Percentiles rank a stretch among this genome's conserved stretches.
Evolutionary conservation across 345 rosid species (phyloP).

Genomic region (Heritiera fomes): DNA sequence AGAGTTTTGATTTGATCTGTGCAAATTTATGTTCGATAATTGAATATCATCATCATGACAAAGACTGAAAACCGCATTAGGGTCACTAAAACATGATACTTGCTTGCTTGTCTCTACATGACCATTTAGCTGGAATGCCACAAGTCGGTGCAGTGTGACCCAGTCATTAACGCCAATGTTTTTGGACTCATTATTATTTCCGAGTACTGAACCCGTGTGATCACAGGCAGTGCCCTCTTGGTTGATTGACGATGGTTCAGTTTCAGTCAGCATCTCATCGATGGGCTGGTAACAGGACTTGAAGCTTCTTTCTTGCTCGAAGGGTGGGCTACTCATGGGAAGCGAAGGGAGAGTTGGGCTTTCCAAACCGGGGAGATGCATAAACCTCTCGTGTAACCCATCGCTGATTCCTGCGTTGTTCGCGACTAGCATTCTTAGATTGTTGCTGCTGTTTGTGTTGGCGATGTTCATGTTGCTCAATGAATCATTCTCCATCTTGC

Average conservation of each 20-base stretch:
- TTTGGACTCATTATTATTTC: constrained; percentile 2
- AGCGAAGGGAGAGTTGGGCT: constrained; percentile 47
- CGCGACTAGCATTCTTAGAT: constrained; percentile 29
- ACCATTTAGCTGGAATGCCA: constrained; percentile 97
- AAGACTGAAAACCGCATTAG: constrained; percentile 40
- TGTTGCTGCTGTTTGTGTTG: constrained; percentile 20
- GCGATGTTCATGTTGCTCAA: constrained; percentile 16
- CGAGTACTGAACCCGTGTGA: constrained; percentile 18
- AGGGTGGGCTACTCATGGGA: constrained; percentile 26
- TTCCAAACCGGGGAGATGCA: constrained; percentile 76
- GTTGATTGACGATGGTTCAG: constrained; percentile 30
- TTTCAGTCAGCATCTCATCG: constrained; percentile 43
- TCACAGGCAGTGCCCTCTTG: constrained; percentile 24
- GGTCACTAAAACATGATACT: constrained; percentile 44
- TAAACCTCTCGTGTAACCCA: constrained; percentile 46
- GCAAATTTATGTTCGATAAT: constrained; percentile 42
- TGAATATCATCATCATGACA: constrained; percentile 40
- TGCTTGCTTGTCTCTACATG: constrained; percentile 47
- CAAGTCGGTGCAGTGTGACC: constrained; percentile 80
- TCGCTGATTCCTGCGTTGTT: constrained; percentile 26
- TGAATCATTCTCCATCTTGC: constrained; percentile 56
- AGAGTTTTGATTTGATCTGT: constrained; percentile 36
- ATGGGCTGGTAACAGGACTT: constrained; percentile 8
- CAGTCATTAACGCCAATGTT: constrained; percentile 57
- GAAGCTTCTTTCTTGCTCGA: constrained; percentile 11